Conservation (phyloP, 1,139 yeast genomes). For the Candida glucosophila region DNA sequence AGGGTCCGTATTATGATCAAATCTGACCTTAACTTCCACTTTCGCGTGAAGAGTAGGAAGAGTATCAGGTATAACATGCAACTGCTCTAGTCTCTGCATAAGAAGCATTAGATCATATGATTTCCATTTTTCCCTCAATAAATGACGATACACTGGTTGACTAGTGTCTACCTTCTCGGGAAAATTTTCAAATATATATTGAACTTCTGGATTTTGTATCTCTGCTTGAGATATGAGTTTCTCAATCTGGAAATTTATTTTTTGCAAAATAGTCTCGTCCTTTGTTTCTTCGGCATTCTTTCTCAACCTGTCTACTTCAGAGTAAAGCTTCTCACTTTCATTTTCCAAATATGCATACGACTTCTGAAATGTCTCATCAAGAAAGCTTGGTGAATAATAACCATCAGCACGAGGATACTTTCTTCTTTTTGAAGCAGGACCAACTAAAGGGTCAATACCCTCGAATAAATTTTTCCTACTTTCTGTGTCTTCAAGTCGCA, state of each 20-base stretch:
- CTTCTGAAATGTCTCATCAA: slow-evolving; percentile 63
- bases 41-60: slow-evolving; percentile 82
- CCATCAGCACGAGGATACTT: slow-evolving; percentile 11
- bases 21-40: slow-evolving; percentile 67
- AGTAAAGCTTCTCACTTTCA: slow-evolving; percentile 21
- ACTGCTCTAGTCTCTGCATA: slow-evolving; percentile 85
- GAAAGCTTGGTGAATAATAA: slow-evolving; percentile 60
- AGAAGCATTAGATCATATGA: slow-evolving; percentile 55
- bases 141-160: slow-evolving; percentile 71
- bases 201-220: slow-evolving; percentile 71
- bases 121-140: slow-evolving; percentile 67
- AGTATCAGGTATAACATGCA: slow-evolving; percentile 87
- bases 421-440: slow-evolving; percentile 22
- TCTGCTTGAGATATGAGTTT: slow-evolving; percentile 41
- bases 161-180: slow-evolving; percentile 49
- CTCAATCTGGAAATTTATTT: slow-evolving; percentile 11
- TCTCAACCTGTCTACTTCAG: slow-evolving; percentile 12
- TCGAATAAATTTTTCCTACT: slow-evolving; percentile 26
- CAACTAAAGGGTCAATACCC: slow-evolving; percentile 20
- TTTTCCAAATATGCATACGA: slow-evolving; percentile 56
- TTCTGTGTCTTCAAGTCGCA: slow-evolving; percentile 23
- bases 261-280: slow-evolving; percentile 4
- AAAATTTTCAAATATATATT: slow-evolving; percentile 48
- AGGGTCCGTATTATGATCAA: slow-evolving; percentile 57
- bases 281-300: slow-evolving; percentile 4